Evolutionary conservation across 768 basidiomycete genomes (phyloP).

Genomic region (Podaxis sp.): DNA sequence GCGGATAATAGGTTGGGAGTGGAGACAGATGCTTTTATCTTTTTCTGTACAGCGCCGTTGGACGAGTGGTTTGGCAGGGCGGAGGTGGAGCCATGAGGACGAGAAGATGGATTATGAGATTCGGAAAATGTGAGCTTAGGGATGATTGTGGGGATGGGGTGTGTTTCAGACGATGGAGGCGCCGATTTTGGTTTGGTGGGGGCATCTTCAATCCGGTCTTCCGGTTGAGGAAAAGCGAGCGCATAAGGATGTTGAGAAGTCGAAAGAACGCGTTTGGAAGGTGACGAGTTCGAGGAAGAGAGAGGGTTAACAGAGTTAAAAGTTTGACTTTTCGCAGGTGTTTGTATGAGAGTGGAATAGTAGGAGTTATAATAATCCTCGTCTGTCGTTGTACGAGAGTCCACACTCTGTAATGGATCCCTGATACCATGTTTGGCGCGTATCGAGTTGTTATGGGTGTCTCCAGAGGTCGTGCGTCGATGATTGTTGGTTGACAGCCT

Average conservation of each 20-base stretch:
- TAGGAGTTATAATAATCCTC: slow-evolving; percentile 54
- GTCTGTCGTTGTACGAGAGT: slow-evolving; percentile 21
- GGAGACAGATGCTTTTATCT: slow-evolving; percentile 57
- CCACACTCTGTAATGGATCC: slow-evolving; percentile 17
- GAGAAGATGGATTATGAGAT: neutral
- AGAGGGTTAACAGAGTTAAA: slow-evolving; percentile 13
- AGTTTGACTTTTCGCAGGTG: slow-evolving; percentile 12
- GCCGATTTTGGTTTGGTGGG: slow-evolving; percentile 6
- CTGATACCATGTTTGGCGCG: neutral
- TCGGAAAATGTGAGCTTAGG: slow-evolving; percentile 12
- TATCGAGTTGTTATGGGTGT: neutral
- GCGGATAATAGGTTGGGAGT: slow-evolving; percentile 57
- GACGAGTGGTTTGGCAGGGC: slow-evolving; percentile 14
- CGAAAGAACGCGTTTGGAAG: slow-evolving; percentile 25
- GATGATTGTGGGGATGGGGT: neutral
- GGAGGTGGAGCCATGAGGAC: slow-evolving; percentile 19
- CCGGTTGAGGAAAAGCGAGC: slow-evolving; percentile 31
- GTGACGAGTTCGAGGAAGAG: slow-evolving; percentile 16
- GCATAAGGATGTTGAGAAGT: slow-evolving; percentile 50
- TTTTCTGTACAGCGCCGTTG: slow-evolving; percentile 18
- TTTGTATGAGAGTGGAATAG: slow-evolving; percentile 38
- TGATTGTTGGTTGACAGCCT: slow-evolving; percentile 2
- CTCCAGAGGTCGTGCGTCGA: slow-evolving; percentile 12
- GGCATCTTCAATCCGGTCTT: neutral
- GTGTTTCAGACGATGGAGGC: slow-evolving; percentile 7